These are phyloP conservation scores for Oehlia diaphana DNA, from an alignment of 192 early-diverging fungal genomes.

Conservation along the genomic window DNA sequence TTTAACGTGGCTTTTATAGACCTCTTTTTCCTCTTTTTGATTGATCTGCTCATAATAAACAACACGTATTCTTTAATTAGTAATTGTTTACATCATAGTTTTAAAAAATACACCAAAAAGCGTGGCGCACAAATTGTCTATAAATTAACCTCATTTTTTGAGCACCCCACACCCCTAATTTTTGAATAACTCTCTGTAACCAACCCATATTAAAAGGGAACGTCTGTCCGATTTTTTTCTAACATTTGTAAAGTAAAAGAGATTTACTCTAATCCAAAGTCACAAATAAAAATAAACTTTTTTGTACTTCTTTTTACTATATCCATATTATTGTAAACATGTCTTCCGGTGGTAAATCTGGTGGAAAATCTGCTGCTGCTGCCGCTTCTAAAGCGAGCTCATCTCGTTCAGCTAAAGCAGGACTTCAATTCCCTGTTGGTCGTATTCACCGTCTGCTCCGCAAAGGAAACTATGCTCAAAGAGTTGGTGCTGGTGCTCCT, in stretches of 20 bases:
- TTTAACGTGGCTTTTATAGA: not conserved
- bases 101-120: not conserved
- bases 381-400: conserved; percentile 59
- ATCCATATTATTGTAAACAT: conserved; percentile 7
- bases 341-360: conserved; percentile 67
- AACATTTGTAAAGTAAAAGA: not conserved
- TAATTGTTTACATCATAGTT: conserved; percentile 8
- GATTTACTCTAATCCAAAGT: not conserved
- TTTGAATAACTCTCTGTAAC: not conserved
- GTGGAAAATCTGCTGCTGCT: conserved; percentile 68
- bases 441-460: conserved; percentile 95
- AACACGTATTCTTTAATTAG: conserved; percentile 11
- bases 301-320: not conserved
- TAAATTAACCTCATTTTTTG: conserved; percentile 5
- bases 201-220: no score
- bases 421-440: conserved; percentile 96
- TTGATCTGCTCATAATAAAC: not conserved
- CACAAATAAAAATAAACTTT: not conserved
- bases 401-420: conserved; percentile 82
- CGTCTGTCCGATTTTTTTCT: not conserved
- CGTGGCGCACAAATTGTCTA: conserved; percentile 8
- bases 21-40: not conserved
- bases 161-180: not conserved
- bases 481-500: conserved; percentile 90
- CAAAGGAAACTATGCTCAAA: conserved; percentile 92